These are phyloP conservation scores for Penicillium steckii DNA, from an alignment of 495 filamentous ascomycete genomes.

Conservation along the genomic window DNA sequence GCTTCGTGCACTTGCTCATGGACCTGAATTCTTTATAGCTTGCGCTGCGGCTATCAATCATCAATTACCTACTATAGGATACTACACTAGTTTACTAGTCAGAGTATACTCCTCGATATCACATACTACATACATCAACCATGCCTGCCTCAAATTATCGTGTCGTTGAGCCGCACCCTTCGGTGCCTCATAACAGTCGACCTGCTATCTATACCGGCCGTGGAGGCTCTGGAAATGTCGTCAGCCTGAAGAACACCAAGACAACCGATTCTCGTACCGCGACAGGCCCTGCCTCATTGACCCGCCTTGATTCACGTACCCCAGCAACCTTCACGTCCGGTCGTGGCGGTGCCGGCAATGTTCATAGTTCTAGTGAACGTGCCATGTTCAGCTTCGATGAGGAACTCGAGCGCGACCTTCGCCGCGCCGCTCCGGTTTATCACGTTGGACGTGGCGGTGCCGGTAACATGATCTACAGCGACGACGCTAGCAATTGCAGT, in stretches of 20 bases:
- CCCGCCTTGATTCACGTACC: conserved; percentile 39
- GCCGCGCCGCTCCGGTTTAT: conserved; percentile 64
- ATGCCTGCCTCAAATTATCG: conserved; percentile 51
- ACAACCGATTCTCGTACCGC: conserved; percentile 53
- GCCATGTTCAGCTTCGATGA: conserved; percentile 89
- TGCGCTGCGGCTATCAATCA: conserved; percentile 11
- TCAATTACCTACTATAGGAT: too few relatives aligned
- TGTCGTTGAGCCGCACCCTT: conserved; percentile 80
- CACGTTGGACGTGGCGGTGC: conserved; percentile 88
- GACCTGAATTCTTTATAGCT: conserved; percentile 20
- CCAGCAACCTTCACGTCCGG: conserved; percentile 66
- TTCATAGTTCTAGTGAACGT: conserved; percentile 63
- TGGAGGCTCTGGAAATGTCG: conserved; percentile 81
- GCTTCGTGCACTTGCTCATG: conserved; percentile 16
- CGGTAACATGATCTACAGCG: conserved; percentile 66
- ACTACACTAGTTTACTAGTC: neutral
- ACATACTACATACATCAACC: conserved; percentile 17
- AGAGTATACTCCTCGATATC: neutral
- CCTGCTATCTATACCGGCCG: conserved; percentile 70
- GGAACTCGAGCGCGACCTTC: conserved; percentile 72
- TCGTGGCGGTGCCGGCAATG: conserved; percentile 88
- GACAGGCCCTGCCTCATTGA: conserved; percentile 53
- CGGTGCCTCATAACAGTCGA: conserved; percentile 60
- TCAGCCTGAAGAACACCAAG: conserved; percentile 65
- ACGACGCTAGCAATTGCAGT: conserved; percentile 26